Conservation (phyloP, 768 basidiomycete species). For the Clavulina sp. region DNA sequence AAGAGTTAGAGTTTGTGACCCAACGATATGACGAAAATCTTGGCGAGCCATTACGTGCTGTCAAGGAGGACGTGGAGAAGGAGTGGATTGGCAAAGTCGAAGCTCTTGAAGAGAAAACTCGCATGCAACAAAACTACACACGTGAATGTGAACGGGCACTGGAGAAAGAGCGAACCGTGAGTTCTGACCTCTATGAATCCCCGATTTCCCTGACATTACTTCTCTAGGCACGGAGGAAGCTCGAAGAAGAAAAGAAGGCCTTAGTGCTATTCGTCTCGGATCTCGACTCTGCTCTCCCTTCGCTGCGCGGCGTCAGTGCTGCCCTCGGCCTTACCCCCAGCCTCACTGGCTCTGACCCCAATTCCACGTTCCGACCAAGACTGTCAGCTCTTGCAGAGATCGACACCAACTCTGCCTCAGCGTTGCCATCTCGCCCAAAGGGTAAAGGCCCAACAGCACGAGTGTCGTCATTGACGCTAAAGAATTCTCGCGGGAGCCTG, state of each 20-base stretch:
- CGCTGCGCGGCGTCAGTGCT: not conserved
- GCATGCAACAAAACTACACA: slow-evolving; percentile 57
- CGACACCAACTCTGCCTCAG: not conserved
- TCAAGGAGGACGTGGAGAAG: slow-evolving; percentile 55
- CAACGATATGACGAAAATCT: slow-evolving; percentile 56
- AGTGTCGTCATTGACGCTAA: too few relatives aligned
- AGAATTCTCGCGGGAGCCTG: too few relatives aligned
- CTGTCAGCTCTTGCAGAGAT: slow-evolving; percentile 6
- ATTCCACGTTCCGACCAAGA: slow-evolving; percentile 4
- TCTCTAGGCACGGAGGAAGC: slow-evolving; percentile 33
- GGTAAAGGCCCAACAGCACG: too few relatives aligned
- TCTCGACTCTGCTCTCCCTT: slow-evolving; percentile 32
- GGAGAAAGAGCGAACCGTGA: slow-evolving; percentile 60
- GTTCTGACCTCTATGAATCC: slow-evolving; percentile 12
- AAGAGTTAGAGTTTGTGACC: slow-evolving; percentile 58
- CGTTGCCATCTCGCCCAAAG: too few relatives aligned
- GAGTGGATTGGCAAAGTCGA: slow-evolving; percentile 50
- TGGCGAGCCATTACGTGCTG: slow-evolving; percentile 45
- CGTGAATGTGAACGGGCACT: slow-evolving; percentile 55
- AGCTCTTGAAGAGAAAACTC: slow-evolving; percentile 31
- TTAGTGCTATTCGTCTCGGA: slow-evolving; percentile 66
- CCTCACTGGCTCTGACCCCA: not conserved
- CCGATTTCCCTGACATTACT: not conserved
- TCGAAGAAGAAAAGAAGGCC: slow-evolving; percentile 65
- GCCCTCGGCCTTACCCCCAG: not conserved